phyloP scores from a whole-genome alignment of 2,329 filamentous ascomycete genomes.

The Plenodomus biglobosus region DNA sequence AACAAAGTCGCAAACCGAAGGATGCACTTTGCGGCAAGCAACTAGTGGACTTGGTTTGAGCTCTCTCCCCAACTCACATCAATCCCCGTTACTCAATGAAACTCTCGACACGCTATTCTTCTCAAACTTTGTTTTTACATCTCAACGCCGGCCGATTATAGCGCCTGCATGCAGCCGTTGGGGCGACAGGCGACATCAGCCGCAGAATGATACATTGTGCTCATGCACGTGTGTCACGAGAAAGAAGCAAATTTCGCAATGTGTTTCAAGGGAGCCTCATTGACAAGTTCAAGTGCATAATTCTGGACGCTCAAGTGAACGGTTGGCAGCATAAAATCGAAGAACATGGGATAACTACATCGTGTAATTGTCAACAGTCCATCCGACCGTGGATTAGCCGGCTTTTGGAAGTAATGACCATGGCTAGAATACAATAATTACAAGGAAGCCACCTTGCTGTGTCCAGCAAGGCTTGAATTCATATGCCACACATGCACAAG shows the following conservation, averaged over 20 bases:
- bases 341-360: too few species aligned
- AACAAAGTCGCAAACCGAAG: background rate
- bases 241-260: background rate
- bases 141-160: background rate
- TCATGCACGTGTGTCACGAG: constrained; percentile 1
- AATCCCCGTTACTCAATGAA: background rate
- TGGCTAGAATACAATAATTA: too few species aligned
- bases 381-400: too few species aligned
- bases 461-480: too few species aligned
- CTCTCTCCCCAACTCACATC: background rate
- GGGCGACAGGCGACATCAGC: constrained; percentile 2
- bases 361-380: too few species aligned
- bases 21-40: background rate
- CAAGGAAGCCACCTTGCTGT: too few species aligned
- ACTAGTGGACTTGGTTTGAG: background rate
- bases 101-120: background rate
- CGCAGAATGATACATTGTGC: too few species aligned
- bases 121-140: background rate
- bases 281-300: too few species aligned
- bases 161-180: background rate
- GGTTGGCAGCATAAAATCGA: too few species aligned
- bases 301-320: too few species aligned
- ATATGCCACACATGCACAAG: too few species aligned
- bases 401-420: too few species aligned
- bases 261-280: background rate